phyloP scores from a whole-genome alignment of 129 eudicot species.

The Artemisia annua region DNA sequence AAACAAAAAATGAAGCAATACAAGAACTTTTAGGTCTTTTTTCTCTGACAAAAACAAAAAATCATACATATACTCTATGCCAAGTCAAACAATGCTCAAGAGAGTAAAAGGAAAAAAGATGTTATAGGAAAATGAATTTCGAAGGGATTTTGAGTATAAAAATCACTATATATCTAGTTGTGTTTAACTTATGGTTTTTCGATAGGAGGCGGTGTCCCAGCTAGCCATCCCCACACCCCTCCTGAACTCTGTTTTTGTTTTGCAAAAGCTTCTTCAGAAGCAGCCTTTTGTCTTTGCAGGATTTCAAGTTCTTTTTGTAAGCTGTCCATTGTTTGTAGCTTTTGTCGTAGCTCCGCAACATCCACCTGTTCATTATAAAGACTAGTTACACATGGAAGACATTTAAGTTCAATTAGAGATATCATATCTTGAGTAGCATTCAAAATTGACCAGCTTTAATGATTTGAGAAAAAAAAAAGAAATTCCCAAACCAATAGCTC shows the following conservation, averaged over 20 bases:
- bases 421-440: background rate
- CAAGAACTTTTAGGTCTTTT: constrained; percentile 23
- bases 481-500: no score
- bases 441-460: background rate
- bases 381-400: background rate
- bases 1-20: constrained; percentile 29
- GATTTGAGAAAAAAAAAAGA: background rate
- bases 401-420: background rate
- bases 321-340: constrained; percentile 91
- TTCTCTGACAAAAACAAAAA: constrained; percentile 15
- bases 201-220: constrained; percentile 64
- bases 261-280: constrained; percentile 94
- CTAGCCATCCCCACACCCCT: constrained; percentile 99
- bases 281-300: constrained; percentile 90
- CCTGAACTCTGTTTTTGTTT: constrained; percentile 86
- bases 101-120: constrained; percentile 6
- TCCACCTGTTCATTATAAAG: constrained; percentile 64
- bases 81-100: constrained; percentile 11
- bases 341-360: constrained; percentile 94
- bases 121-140: constrained; percentile 27
- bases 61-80: constrained; percentile 16
- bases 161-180: constrained; percentile 24
- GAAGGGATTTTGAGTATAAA: constrained; percentile 30
- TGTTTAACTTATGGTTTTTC: constrained; percentile 29
- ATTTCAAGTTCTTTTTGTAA: constrained; percentile 91